These are phyloP conservation scores for Fusarium verticillioides DNA, from an alignment of 2,329 filamentous ascomycete species.

Conservation along the genomic window DNA sequence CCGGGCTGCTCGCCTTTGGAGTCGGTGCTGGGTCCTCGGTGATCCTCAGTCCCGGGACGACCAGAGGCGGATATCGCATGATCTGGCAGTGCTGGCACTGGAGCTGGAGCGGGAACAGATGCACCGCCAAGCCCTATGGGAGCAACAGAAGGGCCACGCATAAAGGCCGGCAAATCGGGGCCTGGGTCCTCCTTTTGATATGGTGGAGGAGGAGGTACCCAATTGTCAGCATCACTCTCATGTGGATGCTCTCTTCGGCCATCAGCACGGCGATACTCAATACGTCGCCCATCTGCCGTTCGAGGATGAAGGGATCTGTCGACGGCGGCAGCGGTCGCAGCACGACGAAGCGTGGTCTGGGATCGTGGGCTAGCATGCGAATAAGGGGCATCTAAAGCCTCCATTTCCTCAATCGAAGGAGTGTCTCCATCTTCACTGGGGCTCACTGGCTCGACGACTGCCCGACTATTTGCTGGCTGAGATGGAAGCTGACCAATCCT, in stretches of 20 bases:
- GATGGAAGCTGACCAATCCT: slow-evolving; percentile 52
- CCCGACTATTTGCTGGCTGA: slow-evolving; percentile 5
- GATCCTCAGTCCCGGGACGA: background rate
- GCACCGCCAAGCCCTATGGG: slow-evolving; percentile 46
- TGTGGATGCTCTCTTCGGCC: slow-evolving; percentile 79
- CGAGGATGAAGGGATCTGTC: slow-evolving; percentile 74
- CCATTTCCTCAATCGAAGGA: slow-evolving; percentile 64
- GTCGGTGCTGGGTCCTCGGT: background rate
- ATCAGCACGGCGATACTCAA: slow-evolving; percentile 75
- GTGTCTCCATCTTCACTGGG: slow-evolving; percentile 57
- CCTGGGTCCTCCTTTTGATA: slow-evolving; percentile 75
- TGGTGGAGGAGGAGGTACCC: slow-evolving; percentile 86
- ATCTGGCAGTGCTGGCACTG: slow-evolving; percentile 17
- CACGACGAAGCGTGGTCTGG: slow-evolving; percentile 74
- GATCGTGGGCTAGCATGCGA: slow-evolving; percentile 78
- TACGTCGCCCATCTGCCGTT: slow-evolving; percentile 62
- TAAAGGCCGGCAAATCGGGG: slow-evolving; percentile 63
- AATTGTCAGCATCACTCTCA: slow-evolving; percentile 88
- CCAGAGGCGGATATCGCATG: background rate
- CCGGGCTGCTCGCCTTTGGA: slow-evolving; percentile 15
- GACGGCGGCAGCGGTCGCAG: slow-evolving; percentile 79
- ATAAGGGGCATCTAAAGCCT: slow-evolving; percentile 77
- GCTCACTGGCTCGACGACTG: slow-evolving; percentile 33
- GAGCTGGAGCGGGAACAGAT: slow-evolving; percentile 40
- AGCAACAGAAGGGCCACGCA: slow-evolving; percentile 61